These are phyloP conservation scores for Zygoascus ofunaensis DNA, from an alignment of 805 yeast genomes.

Conservation along the genomic window DNA sequence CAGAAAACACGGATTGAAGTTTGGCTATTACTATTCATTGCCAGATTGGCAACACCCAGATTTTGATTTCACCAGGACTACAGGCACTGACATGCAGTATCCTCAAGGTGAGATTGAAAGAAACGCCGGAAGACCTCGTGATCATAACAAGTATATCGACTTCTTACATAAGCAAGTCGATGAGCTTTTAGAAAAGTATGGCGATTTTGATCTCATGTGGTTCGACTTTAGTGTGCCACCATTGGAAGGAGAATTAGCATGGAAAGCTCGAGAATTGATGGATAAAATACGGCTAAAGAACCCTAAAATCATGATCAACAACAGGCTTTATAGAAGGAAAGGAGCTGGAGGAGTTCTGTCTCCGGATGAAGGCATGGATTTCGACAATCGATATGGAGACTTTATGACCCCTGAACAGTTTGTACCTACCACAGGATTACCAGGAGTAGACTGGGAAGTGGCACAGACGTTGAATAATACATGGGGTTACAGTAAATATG, in stretches of 20 bases:
- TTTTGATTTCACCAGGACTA: conserved; percentile 8
- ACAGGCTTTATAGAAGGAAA: conserved; percentile 11
- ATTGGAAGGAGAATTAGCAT: conserved; percentile 15
- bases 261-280: conserved; percentile 10
- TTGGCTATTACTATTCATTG: conserved; percentile 14
- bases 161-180: conserved; percentile 13
- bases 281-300: conserved; percentile 7
- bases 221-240: conserved; percentile 12
- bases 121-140: conserved; percentile 3
- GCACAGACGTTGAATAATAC: conserved; percentile 12
- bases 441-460: conserved; percentile 12
- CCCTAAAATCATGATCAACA: conserved; percentile 13
- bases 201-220: conserved; percentile 12
- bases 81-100: conserved; percentile 7
- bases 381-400: conserved; percentile 14
- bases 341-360: conserved; percentile 12
- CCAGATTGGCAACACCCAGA: conserved; percentile 17
- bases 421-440: conserved; percentile 12
- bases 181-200: conserved; percentile 13
- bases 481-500: conserved; percentile 15
- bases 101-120: conserved; percentile 11
- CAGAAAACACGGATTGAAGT: conserved; percentile 9
- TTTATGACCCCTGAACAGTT: conserved; percentile 15
- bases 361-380: conserved; percentile 7
- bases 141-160: conserved; percentile 11